Conservation (phyloP, 2,329 filamentous ascomycete genomes). For the Epicoccum sorghinum region DNA sequence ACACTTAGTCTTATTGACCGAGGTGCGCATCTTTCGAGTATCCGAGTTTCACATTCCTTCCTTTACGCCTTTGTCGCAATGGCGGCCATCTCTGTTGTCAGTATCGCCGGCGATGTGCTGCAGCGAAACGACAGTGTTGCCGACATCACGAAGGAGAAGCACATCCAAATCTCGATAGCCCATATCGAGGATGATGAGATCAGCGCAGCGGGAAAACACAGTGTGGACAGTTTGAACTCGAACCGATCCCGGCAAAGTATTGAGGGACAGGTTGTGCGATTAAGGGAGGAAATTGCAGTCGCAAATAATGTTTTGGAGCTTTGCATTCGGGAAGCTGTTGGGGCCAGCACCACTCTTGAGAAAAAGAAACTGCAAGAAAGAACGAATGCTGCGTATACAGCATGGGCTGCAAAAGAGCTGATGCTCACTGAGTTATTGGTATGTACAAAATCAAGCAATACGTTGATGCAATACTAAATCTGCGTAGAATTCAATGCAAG, state of each 20-base stretch:
- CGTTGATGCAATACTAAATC: background rate
- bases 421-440: constrained; percentile 14
- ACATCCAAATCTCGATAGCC: constrained; percentile 12
- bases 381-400: constrained; percentile 16
- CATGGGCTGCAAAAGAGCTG: constrained; percentile 15
- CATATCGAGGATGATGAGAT: constrained; percentile 15
- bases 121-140: constrained; percentile 14
- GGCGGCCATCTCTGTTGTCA: constrained; percentile 13
- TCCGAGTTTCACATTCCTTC: constrained; percentile 8
- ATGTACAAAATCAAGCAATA: background rate
- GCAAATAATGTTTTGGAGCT: constrained; percentile 15
- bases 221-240: constrained; percentile 11
- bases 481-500: constrained; percentile 10
- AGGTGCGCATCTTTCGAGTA: constrained; percentile 9
- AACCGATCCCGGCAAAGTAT: constrained; percentile 9
- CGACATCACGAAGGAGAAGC: constrained; percentile 12
- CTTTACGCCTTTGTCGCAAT: constrained; percentile 13
- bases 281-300: constrained; percentile 12
- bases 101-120: constrained; percentile 17
- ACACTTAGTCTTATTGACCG: constrained; percentile 17
- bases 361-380: constrained; percentile 16
- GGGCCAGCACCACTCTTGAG: constrained; percentile 8
- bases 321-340: constrained; percentile 17
- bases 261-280: constrained; percentile 9
- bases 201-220: constrained; percentile 11